phyloP scores from a whole-genome alignment of 192 early-diverging fungal species.

The Dissophora globulifera region DNA sequence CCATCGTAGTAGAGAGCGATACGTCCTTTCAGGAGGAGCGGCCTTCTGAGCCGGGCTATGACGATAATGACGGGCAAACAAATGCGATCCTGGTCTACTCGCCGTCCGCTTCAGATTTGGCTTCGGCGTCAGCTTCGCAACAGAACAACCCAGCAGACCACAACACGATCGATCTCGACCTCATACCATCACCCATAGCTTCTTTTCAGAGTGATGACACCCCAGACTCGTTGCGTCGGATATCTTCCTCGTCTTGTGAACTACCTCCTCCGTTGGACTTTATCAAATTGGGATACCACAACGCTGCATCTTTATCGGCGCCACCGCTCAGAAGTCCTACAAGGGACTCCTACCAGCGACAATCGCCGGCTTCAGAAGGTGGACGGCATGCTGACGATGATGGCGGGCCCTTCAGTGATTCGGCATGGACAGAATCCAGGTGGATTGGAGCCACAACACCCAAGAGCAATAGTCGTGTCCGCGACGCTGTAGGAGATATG shows the following conservation, averaged over 20 bases:
- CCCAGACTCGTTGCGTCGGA: neutral
- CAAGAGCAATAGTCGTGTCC: neutral
- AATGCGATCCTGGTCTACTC: neutral
- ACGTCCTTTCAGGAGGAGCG: neutral
- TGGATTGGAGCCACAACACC: slow-evolving; percentile 7
- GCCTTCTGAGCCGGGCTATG: neutral
- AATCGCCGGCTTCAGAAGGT: no score
- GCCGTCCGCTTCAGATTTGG: neutral
- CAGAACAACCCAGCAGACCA: neutral
- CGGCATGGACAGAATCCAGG: neutral
- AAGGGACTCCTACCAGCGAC: no score
- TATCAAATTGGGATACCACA: slow-evolving; percentile 12
- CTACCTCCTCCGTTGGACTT: slow-evolving; percentile 44
- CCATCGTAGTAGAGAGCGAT: neutral
- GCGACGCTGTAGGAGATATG: neutral
- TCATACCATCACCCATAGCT: neutral
- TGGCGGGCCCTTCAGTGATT: neutral
- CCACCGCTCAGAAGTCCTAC: neutral
- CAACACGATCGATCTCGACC: neutral
- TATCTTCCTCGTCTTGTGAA: slow-evolving; percentile 10
- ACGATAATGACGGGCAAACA: neutral
- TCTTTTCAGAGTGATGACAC: neutral
- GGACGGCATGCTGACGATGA: no score
- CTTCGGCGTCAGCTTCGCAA: no score
- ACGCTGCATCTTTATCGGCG: neutral